phyloP scores from a whole-genome alignment of 441 rosid species.

The Raphanus hybrid region DNA sequence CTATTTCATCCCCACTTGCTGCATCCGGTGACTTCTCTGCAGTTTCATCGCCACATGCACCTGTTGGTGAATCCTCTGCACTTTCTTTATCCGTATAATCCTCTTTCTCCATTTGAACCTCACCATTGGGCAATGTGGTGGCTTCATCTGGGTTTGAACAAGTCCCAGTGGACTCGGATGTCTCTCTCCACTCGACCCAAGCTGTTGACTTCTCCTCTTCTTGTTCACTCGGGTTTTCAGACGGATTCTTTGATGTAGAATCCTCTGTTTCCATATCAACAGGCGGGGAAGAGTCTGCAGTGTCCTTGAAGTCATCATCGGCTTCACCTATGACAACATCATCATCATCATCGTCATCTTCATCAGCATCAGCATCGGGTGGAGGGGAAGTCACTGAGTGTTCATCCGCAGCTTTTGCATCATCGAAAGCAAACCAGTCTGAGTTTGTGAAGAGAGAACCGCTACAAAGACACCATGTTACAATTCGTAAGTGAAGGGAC shows the following conservation, averaged over 20 bases:
- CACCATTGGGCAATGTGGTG: conserved; percentile 50
- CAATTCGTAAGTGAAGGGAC: conserved; percentile 4
- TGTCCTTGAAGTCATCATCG: conserved; percentile 52
- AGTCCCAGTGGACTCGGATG: conserved; percentile 55
- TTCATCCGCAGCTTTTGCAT: conserved; percentile 65
- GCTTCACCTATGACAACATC: conserved; percentile 54
- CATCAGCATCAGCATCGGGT: conserved; percentile 44
- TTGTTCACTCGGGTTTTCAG: conserved; percentile 50
- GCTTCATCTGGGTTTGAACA: conserved; percentile 45
- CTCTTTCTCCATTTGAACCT: conserved; percentile 47
- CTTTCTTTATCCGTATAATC: conserved; percentile 35
- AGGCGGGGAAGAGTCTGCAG: conserved; percentile 55
- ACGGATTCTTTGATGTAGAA: conserved; percentile 34
- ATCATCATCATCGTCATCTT: conserved; percentile 49
- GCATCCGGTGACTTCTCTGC: conserved; percentile 26
- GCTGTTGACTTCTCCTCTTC: conserved; percentile 64
- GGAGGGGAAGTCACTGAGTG: conserved; percentile 64
- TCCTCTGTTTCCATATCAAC: conserved; percentile 51
- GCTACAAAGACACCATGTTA: conserved; percentile 50
- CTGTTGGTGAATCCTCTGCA: conserved; percentile 28
- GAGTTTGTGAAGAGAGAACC: conserved; percentile 86
- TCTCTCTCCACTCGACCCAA: conserved; percentile 97
- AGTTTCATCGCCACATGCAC: conserved; percentile 21
- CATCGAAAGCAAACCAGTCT: conserved; percentile 94
- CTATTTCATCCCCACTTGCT: background rate